Conservation (phyloP, 1,284 basidiomycete species). For the Macrocystidia cucumis region DNA sequence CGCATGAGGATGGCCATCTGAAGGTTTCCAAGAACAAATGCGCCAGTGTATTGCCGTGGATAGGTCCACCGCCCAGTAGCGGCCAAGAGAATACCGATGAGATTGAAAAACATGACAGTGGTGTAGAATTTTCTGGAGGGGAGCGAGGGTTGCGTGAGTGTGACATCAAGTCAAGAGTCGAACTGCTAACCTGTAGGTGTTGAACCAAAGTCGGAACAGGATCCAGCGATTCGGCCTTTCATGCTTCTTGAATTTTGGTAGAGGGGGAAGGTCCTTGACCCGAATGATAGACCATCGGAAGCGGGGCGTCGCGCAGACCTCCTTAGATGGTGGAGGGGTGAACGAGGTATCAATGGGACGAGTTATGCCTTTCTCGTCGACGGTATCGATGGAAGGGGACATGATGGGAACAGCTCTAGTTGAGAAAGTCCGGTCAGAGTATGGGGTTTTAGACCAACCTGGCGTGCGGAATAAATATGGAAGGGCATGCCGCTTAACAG, state of each 20-base stretch:
- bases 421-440: constrained; percentile 4
- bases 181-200: constrained; percentile 46
- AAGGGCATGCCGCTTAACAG: constrained; percentile 10
- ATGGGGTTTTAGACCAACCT: too few relatives aligned
- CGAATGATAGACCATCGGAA: constrained; percentile 7
- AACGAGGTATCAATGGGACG: constrained; percentile 17
- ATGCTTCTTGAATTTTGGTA: constrained; percentile 16
- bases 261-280: too few relatives aligned
- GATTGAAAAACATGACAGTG: constrained; percentile 42
- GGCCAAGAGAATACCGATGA: constrained; percentile 41
- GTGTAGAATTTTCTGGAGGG: constrained; percentile 50
- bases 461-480: too few relatives aligned
- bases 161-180: neutral
- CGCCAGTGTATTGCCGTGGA: constrained; percentile 48
- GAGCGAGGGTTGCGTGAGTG: constrained; percentile 1
- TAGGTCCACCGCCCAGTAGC: constrained; percentile 47
- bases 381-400: constrained; percentile 22
- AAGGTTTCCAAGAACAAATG: constrained; percentile 54
- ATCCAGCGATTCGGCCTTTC: constrained; percentile 33
- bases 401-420: constrained; percentile 13
- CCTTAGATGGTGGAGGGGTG: constrained; percentile 12
- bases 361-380: constrained; percentile 29
- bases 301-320: constrained; percentile 8
- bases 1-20: constrained; percentile 44
- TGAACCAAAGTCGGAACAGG: constrained; percentile 54